Evolutionary conservation across 306 rosid species (phyloP), one percentile per base, ranked within the genome.

Genomic region (Pterocarpus macrocarpus): DNA sequence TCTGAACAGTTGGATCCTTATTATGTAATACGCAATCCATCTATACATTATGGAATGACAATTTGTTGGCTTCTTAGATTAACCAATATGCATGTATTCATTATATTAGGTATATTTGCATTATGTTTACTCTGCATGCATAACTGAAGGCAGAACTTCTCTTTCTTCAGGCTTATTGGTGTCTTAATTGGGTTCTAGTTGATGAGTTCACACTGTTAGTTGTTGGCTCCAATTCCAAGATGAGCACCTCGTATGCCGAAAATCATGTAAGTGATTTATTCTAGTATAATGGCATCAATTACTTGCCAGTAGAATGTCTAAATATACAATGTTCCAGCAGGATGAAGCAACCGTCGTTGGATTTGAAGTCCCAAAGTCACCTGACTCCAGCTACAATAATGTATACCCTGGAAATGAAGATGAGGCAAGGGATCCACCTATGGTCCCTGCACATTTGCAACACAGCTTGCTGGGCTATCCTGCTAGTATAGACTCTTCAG

Each of bases 381-480:
- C 99, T 0, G 97, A 93, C 68, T 89, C 97, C 43, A 86, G 97
- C 74, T 96, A 96, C 87, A 88, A 86, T 81, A 96, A 89, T 30
- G 71, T n/a, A n/a, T 93, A 86, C 81, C 82, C 88, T 2, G 92
- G 87, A 68, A 90, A 67, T 69, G 98, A 93, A 73, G 99, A 96
- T 1, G 98, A 93, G 64, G 85, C 94, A 7, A 89, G 86, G n/a
- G 99, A 96, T 83, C 99, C 99, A 12, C 98, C 98, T 16, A 10
- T 77, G 43, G 89, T 81, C 69, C 99, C 99, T 13, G 82, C 98
- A 36, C 97, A 96, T 86, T 80, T 96, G 83, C 98, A 88, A 52
- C 92, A 89, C 82, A 75, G 88, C 34, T 71, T 91, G 80, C 87
- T 93, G 47, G 64, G 85, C 55, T 81, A 88, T 71, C 94, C 98